These are phyloP conservation scores for Trichoderma simmonsii DNA, from an alignment of 2,329 filamentous ascomycete genomes.

Conservation along the genomic window DNA sequence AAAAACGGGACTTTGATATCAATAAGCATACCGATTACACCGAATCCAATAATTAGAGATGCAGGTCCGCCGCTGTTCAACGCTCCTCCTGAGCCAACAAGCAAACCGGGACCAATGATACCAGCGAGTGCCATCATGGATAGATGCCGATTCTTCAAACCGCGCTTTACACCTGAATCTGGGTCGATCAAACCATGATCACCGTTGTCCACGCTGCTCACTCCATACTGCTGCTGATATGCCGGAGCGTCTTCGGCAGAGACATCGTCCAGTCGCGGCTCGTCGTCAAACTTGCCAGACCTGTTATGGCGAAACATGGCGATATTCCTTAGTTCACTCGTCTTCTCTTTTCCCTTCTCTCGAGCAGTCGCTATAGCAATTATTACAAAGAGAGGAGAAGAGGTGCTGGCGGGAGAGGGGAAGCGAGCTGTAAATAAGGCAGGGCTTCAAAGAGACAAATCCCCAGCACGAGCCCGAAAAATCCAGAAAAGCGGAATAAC, in stretches of 20 bases:
- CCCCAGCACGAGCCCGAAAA: not conserved
- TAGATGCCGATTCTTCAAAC: slow-evolving; percentile 65
- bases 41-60: slow-evolving; percentile 69
- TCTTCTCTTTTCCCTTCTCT: not conserved
- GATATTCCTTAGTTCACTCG: not conserved
- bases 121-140: slow-evolving; percentile 63
- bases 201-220: slow-evolving; percentile 22
- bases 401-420: not conserved
- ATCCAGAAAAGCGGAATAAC: not conserved
- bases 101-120: slow-evolving; percentile 66
- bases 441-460: not conserved
- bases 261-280: slow-evolving; percentile 17
- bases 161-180: slow-evolving; percentile 64
- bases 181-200: slow-evolving; percentile 52
- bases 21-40: slow-evolving; percentile 53
- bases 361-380: not conserved
- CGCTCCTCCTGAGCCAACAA: slow-evolving; percentile 69
- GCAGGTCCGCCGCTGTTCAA: slow-evolving; percentile 67
- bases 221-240: slow-evolving; percentile 18
- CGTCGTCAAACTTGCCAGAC: slow-evolving; percentile 17
- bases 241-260: slow-evolving; percentile 21
- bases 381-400: not conserved
- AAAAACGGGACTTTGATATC: not conserved
- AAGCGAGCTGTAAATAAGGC: not conserved
- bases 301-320: slow-evolving; percentile 11